These are phyloP conservation scores for Rossbeevera mucosa DNA, from an alignment of 768 basidiomycete genomes.

Conservation along the genomic window DNA sequence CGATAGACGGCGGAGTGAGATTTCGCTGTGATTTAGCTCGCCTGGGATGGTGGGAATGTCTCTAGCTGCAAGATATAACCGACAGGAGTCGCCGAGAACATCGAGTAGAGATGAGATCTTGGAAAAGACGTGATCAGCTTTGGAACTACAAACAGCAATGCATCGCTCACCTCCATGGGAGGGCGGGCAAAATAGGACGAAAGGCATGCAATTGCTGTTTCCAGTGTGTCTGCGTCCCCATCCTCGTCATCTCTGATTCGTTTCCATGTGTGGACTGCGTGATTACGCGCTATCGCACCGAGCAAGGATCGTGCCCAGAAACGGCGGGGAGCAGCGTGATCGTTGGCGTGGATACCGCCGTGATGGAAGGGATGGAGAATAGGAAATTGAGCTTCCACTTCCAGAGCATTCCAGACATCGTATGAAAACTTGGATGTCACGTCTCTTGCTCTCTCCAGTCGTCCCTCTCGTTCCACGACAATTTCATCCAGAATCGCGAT, in stretches of 20 bases:
- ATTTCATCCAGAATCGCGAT: conserved; percentile 40
- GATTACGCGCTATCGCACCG: conserved; percentile 39
- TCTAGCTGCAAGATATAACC: conserved; percentile 31
- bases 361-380: conserved; percentile 31
- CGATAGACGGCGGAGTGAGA: conserved; percentile 29
- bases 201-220: conserved; percentile 43
- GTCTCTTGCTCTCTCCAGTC: conserved; percentile 37
- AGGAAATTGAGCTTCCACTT: conserved; percentile 35
- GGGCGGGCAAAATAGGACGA: conserved; percentile 51
- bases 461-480: conserved; percentile 32
- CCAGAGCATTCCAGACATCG: conserved; percentile 55
- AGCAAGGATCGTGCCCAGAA: conserved; percentile 50
- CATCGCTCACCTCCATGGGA: conserved; percentile 36
- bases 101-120: conserved; percentile 42
- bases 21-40: conserved; percentile 32
- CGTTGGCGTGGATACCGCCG: conserved; percentile 12
- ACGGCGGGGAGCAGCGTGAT: conserved; percentile 37
- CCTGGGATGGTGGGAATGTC: conserved; percentile 27
- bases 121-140: neutral
- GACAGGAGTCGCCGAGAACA: conserved; percentile 38
- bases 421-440: conserved; percentile 40
- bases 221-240: conserved; percentile 31
- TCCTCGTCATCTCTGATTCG: conserved; percentile 8
- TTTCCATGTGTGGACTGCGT: conserved; percentile 40
- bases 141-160: neutral